Evolutionary conservation across 108 stramenopile genomes (phyloP).

Genomic region (Discostella pseudostelligera): DNA sequence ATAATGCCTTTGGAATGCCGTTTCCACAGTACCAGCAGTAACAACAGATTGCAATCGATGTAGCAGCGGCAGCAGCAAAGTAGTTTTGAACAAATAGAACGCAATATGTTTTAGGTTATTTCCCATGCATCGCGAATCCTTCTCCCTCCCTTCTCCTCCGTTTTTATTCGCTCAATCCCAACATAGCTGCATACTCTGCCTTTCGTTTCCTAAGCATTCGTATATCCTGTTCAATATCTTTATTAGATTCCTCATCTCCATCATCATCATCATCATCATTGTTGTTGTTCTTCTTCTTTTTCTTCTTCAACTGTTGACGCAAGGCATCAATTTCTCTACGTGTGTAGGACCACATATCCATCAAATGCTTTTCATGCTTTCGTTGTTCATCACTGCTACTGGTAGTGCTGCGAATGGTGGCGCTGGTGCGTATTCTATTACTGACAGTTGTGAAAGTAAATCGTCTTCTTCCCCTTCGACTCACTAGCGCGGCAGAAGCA

Average conservation of each 20-base stretch:
- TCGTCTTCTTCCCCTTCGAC: neutral
- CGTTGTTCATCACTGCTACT: neutral
- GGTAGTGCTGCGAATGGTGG: constrained; percentile 1
- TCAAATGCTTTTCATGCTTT: constrained; percentile 19
- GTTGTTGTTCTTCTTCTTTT: no score
- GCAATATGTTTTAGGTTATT: neutral
- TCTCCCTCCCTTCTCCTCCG: neutral
- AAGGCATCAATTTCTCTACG: constrained; percentile 15
- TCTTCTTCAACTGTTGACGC: constrained; percentile 15
- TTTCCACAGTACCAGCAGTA: neutral
- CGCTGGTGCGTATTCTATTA: no score
- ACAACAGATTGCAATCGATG: no score
- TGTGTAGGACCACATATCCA: constrained; percentile 30
- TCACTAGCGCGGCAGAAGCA: neutral
- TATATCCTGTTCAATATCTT: constrained; percentile 27
- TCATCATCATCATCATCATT: neutral
- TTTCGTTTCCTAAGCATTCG: constrained; percentile 20
- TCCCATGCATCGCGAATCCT: no score
- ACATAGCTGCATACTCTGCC: constrained; percentile 14
- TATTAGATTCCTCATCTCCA: constrained; percentile 2
- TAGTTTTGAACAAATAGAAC: no score
- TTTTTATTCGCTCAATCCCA: constrained; percentile 8
- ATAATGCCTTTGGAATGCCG: constrained; percentile 47
- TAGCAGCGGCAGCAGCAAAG: no score
- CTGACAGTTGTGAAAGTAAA: no score